Percentiles rank a stretch among this genome's conserved stretches.
These are phyloP conservation scores for Globisporangium yorkense DNA, from an alignment of 352 stramenopile genomes.

Conservation along the genomic window DNA sequence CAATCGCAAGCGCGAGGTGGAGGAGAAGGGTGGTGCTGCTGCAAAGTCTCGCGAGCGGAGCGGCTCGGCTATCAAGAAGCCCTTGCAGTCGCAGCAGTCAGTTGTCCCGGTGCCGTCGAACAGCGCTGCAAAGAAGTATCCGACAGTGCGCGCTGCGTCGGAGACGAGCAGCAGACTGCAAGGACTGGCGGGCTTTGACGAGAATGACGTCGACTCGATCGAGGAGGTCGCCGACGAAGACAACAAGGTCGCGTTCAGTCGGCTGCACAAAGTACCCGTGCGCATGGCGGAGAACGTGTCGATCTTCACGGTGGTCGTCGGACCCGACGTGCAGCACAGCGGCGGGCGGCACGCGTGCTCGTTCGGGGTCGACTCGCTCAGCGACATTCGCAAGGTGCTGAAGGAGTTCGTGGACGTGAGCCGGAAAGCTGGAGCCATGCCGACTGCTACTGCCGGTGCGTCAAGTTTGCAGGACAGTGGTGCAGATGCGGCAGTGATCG, in stretches of 20 bases:
- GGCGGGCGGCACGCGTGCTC: slow-evolving; percentile 43
- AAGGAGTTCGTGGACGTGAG: slow-evolving; percentile 67
- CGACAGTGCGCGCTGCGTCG: slow-evolving; percentile 4
- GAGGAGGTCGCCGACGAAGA: slow-evolving; percentile 64
- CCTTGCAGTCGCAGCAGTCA: slow-evolving; percentile 5
- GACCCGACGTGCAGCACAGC: slow-evolving; percentile 61
- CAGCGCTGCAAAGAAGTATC: slow-evolving; percentile 10
- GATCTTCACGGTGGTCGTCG: slow-evolving; percentile 67
- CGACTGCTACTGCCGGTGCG: background rate
- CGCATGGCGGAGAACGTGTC: slow-evolving; percentile 56
- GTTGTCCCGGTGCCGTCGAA: background rate
- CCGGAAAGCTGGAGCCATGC: slow-evolving; percentile 23
- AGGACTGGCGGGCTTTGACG: slow-evolving; percentile 23
- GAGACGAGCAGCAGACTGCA: slow-evolving; percentile 13
- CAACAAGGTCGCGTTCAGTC: slow-evolving; percentile 76
- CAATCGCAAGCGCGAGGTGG: slow-evolving; percentile 29
- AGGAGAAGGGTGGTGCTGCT: slow-evolving; percentile 18
- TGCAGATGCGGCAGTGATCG: background rate
- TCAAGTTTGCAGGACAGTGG: background rate
- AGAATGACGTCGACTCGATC: slow-evolving; percentile 42
- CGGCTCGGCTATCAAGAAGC: slow-evolving; percentile 14
- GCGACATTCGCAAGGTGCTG: slow-evolving; percentile 60
- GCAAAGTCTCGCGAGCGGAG: slow-evolving; percentile 23
- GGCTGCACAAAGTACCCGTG: slow-evolving; percentile 68
- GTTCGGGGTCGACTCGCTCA: slow-evolving; percentile 63